Conservation (phyloP, 1,139 yeast genomes). For the Pichia sp. region DNA sequence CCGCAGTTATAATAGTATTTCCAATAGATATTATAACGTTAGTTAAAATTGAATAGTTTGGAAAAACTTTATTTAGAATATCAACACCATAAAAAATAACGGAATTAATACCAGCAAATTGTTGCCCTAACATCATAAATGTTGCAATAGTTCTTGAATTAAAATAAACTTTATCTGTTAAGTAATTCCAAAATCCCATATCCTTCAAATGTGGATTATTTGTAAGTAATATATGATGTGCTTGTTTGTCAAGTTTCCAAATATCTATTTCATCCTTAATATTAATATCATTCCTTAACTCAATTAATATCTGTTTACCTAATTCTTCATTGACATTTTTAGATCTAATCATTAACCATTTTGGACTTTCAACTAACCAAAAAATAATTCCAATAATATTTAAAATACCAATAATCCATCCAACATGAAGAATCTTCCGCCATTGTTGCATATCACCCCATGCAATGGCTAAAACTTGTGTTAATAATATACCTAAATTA, state of each 20-base stretch:
- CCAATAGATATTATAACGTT: conserved; percentile 70
- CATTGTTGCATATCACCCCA: conserved; percentile 65
- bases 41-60: conserved; percentile 60
- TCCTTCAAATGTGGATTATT: conserved; percentile 18
- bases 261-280: conserved; percentile 18
- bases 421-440: conserved; percentile 63
- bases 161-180: conserved; percentile 44
- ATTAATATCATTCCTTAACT: conserved; percentile 17
- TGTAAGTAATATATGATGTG: conserved; percentile 15
- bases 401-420: conserved; percentile 45
- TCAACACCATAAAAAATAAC: conserved; percentile 90
- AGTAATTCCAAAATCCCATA: conserved; percentile 36
- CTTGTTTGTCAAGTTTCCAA: conserved; percentile 25
- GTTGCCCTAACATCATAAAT: conserved; percentile 79
- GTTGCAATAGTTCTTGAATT: conserved; percentile 63
- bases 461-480: conserved; percentile 65
- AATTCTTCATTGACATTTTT: conserved; percentile 25
- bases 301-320: conserved; percentile 24
- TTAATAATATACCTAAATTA: conserved; percentile 73
- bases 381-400: conserved; percentile 42
- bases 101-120: conserved; percentile 86
- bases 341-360: conserved; percentile 51
- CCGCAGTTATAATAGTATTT: conserved; percentile 66
- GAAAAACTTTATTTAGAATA: conserved; percentile 63
- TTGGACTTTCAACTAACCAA: conserved; percentile 69